phyloP scores from a whole-genome alignment of 371 early-diverging fungal species.

The Paraphysoderma sedebokerense region DNA sequence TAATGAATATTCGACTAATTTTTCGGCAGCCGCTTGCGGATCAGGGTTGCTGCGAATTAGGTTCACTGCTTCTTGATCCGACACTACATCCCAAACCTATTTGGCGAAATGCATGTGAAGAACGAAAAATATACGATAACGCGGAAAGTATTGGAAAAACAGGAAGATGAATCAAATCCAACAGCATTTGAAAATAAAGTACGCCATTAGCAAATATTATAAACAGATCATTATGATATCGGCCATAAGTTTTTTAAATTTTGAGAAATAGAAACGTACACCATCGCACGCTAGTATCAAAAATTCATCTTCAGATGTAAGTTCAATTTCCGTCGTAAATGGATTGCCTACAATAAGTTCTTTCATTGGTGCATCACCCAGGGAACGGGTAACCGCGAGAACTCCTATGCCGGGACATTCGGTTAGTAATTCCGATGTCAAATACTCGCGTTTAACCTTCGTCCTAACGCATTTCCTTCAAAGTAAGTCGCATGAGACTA shows the following conservation, averaged over 20 bases:
- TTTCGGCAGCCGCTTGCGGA: conserved; percentile 63
- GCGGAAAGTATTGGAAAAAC: conserved; percentile 1
- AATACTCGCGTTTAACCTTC: neutral
- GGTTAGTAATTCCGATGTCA: neutral
- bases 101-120: neutral
- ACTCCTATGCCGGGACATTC: conserved; percentile 31
- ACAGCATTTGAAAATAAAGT: neutral
- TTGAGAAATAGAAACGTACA: conserved; percentile 29
- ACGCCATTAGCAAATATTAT: neutral
- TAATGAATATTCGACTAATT: conserved; percentile 71
- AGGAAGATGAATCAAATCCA: neutral
- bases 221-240: too few species aligned
- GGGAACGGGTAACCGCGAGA: conserved; percentile 88
- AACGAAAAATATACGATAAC: neutral
- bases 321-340: conserved; percentile 75
- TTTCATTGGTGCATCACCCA: conserved; percentile 94
- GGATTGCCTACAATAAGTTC: conserved; percentile 88
- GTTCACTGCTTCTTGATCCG: conserved; percentile 88
- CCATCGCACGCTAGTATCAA: conserved; percentile 96
- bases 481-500: neutral
- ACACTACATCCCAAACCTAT: conserved; percentile 95
- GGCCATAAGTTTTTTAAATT: too few species aligned
- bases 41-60: conserved; percentile 51
- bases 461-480: neutral
- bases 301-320: conserved; percentile 49